Conservation (phyloP, 75 land plant genomes). For the Ceratopteris richardii region DNA sequence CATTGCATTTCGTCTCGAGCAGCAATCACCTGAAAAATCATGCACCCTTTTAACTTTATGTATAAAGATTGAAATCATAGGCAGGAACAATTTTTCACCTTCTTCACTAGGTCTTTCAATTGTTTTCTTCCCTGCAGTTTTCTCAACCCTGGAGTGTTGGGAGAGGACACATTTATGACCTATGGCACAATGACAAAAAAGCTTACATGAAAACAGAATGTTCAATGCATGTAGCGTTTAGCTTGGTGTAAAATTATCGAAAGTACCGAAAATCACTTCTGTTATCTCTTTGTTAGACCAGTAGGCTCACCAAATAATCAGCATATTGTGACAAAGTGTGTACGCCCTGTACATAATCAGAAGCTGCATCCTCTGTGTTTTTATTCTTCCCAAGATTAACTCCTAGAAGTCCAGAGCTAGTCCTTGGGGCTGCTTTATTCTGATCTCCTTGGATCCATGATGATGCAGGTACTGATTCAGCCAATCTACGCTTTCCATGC, state of each 20-base stretch:
- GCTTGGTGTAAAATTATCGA: too few species aligned
- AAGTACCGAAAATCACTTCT: too few species aligned
- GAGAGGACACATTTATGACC: conserved; percentile 97
- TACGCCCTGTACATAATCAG: conserved; percentile 98
- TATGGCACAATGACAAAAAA: conserved; percentile 14
- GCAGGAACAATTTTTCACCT: conserved; percentile 30
- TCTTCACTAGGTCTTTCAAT: conserved; percentile 88
- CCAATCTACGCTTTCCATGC: conserved; percentile 91
- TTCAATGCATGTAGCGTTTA: too few species aligned
- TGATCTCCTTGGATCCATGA: conserved; percentile 30
- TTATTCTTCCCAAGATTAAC: conserved; percentile 98
- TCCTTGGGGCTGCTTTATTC: conserved; percentile 64
- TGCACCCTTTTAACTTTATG: neutral
- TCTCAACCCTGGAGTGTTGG: conserved; percentile 93
- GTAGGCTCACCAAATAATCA: conserved; percentile 73
- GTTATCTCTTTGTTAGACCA: too few species aligned
- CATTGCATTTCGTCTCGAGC: conserved; percentile 99
- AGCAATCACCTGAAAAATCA: conserved; percentile 67
- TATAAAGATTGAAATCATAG: neutral
- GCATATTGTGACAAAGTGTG: conserved; percentile 98
- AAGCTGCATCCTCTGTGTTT: conserved; percentile 89
- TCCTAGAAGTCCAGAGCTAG: conserved; percentile 94
- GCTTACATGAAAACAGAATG: neutral
- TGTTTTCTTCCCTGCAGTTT: conserved; percentile 96
- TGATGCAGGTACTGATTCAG: conserved; percentile 59